These are phyloP conservation scores for Candida peoriensis DNA, from an alignment of 805 yeast species.

Conservation along the genomic window DNA sequence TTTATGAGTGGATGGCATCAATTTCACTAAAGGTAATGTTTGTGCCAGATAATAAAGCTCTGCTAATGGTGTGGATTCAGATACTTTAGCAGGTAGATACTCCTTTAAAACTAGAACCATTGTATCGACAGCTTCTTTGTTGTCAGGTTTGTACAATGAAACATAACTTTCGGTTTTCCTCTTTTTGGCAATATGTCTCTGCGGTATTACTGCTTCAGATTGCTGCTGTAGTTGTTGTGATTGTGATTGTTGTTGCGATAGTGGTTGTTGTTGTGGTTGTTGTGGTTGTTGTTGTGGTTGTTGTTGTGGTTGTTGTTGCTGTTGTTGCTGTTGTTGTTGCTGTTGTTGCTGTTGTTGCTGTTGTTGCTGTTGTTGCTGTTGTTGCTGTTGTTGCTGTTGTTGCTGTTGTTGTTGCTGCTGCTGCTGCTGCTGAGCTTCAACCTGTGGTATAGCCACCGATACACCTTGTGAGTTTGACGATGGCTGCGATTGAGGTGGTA, in stretches of 20 bases:
- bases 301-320: background rate
- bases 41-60: conserved; percentile 86
- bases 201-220: background rate
- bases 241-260: background rate
- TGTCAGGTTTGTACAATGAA: conserved; percentile 28
- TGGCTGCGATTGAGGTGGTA: too few relatives aligned
- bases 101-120: conserved; percentile 46
- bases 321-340: conserved; percentile 2
- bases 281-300: background rate
- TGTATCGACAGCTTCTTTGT: conserved; percentile 39
- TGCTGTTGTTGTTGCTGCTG: conserved; percentile 1
- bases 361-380: background rate
- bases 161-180: conserved; percentile 11
- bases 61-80: conserved; percentile 64
- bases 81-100: conserved; percentile 45
- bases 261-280: background rate
- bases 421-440: background rate
- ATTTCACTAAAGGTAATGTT: conserved; percentile 75
- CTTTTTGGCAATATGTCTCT: conserved; percentile 6
- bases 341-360: conserved; percentile 1
- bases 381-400: background rate
- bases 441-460: background rate
- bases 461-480: too few relatives aligned
- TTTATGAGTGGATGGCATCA: conserved; percentile 83
- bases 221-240: background rate